Percentiles rank a stretch among this genome's conserved stretches.
Conservation (phyloP, 1,284 basidiomycete species). For the Limonomyces culmigenus region DNA sequence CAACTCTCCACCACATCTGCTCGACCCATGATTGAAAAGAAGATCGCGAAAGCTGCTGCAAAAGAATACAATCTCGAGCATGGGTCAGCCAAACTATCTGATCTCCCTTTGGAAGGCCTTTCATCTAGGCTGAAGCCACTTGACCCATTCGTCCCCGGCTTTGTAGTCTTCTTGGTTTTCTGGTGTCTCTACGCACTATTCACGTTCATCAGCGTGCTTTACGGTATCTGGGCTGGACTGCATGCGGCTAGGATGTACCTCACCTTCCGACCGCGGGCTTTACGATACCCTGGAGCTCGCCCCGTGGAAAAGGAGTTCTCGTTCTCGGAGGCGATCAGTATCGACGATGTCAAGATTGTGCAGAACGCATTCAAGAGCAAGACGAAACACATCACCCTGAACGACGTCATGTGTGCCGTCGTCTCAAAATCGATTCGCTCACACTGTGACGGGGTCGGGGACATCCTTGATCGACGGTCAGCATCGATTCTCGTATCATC, state of each 20-base stretch:
- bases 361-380: slow-evolving; percentile 13
- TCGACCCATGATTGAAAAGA: slow-evolving; percentile 2
- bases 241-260: slow-evolving; percentile 9
- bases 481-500: background rate
- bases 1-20: slow-evolving; percentile 14
- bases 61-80: slow-evolving; percentile 5
- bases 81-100: slow-evolving; percentile 2
- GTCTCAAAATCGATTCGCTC: slow-evolving; percentile 13
- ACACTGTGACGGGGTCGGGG: slow-evolving; percentile 6
- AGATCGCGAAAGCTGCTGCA: background rate
- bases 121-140: background rate
- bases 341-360: slow-evolving; percentile 13
- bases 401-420: slow-evolving; percentile 15
- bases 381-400: slow-evolving; percentile 12
- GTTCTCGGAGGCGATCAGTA: slow-evolving; percentile 11
- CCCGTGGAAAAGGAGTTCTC: slow-evolving; percentile 11
- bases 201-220: slow-evolving; percentile 8
- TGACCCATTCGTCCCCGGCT: slow-evolving; percentile 2
- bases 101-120: slow-evolving; percentile 1
- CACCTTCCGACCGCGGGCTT: slow-evolving; percentile 11
- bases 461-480: slow-evolving; percentile 6
- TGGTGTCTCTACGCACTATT: slow-evolving; percentile 8
- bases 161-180: slow-evolving; percentile 10
- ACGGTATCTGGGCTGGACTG: slow-evolving; percentile 11
- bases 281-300: slow-evolving; percentile 11